Percentiles rank a stretch among this genome's conserved stretches.
These are phyloP conservation scores for Aspergillus bertholletiae DNA, from an alignment of 495 filamentous ascomycete species.

Conservation along the genomic window DNA sequence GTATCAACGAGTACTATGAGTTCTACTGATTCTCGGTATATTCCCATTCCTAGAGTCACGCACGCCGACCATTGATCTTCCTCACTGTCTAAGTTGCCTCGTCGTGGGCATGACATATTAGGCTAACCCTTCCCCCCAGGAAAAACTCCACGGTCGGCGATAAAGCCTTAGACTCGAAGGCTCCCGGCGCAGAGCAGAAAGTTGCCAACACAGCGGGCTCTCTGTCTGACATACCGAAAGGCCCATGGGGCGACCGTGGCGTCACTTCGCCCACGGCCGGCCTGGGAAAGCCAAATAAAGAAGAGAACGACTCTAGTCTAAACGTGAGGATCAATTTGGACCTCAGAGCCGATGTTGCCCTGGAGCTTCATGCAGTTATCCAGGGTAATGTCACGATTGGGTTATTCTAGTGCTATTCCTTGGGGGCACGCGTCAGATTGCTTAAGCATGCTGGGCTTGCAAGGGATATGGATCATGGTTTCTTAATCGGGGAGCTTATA, in stretches of 20 bases:
- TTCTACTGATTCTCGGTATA: too few relatives aligned
- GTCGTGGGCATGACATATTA: not conserved
- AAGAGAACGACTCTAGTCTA: conserved; percentile 5
- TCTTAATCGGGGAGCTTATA: too few relatives aligned
- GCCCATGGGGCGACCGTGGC: conserved; percentile 6
- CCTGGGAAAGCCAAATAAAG: not conserved
- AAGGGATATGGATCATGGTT: too few relatives aligned
- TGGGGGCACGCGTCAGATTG: too few relatives aligned
- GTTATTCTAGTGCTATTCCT: conserved; percentile 4
- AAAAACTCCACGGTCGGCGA: not conserved
- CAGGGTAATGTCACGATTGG: conserved; percentile 13
- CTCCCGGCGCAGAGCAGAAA: too few relatives aligned
- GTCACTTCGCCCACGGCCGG: conserved; percentile 5
- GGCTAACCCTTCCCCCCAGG: not conserved
- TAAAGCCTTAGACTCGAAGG: too few relatives aligned
- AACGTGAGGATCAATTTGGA: conserved; percentile 12
- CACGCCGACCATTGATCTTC: too few relatives aligned
- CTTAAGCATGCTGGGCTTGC: too few relatives aligned
- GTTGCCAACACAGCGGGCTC: too few relatives aligned
- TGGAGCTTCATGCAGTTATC: conserved; percentile 9
- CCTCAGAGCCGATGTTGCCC: conserved; percentile 8
- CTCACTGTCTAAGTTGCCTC: not conserved
- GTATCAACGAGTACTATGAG: too few relatives aligned
- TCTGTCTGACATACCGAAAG: too few relatives aligned
- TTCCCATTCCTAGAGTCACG: too few relatives aligned